Evolutionary conservation across 164 flowering plant species (phyloP).

Genomic region (Hamamelis virginiana): DNA sequence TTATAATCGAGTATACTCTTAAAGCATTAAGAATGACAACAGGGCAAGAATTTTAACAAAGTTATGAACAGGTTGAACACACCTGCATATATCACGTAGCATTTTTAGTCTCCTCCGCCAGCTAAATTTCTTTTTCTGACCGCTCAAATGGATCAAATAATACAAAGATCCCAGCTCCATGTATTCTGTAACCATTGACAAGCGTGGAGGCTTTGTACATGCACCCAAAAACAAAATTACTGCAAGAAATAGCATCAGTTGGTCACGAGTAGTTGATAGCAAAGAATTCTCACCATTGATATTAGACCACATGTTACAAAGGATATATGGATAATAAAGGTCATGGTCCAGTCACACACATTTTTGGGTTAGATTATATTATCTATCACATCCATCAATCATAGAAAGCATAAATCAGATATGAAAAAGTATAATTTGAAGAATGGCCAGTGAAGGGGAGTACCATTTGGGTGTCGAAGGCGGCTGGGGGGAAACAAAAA

Average conservation of each 20-base stretch:
- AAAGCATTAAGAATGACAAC: neutral
- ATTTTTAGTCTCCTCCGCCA: slow-evolving; percentile 86
- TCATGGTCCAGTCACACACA: no score
- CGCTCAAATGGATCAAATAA: slow-evolving; percentile 81
- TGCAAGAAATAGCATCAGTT: slow-evolving; percentile 34
- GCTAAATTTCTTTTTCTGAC: slow-evolving; percentile 85
- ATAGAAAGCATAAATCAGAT: neutral
- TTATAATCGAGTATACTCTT: neutral
- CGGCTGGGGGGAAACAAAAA: slow-evolving; percentile 55
- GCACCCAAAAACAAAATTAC: slow-evolving; percentile 96
- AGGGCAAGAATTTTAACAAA: neutral
- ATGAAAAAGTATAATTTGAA: slow-evolving; percentile 3
- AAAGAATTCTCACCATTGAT: no score
- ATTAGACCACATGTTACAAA: no score
- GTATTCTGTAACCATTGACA: slow-evolving; percentile 96
- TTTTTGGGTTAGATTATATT: neutral
- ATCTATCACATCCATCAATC: neutral
- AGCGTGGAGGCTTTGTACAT: slow-evolving; percentile 86
- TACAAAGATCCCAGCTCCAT: slow-evolving; percentile 96
- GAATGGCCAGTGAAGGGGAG: slow-evolving; percentile 12
- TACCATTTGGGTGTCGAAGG: slow-evolving; percentile 98
- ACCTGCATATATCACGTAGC: slow-evolving; percentile 99
- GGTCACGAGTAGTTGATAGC: no score
- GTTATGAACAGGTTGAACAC: slow-evolving; percentile 6
- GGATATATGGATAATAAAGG: no score